Evolutionary conservation across 2,329 filamentous ascomycete genomes (phyloP), one percentile per base, ranked within the genome.

Genomic region (Arthrinium puccinioides): DNA sequence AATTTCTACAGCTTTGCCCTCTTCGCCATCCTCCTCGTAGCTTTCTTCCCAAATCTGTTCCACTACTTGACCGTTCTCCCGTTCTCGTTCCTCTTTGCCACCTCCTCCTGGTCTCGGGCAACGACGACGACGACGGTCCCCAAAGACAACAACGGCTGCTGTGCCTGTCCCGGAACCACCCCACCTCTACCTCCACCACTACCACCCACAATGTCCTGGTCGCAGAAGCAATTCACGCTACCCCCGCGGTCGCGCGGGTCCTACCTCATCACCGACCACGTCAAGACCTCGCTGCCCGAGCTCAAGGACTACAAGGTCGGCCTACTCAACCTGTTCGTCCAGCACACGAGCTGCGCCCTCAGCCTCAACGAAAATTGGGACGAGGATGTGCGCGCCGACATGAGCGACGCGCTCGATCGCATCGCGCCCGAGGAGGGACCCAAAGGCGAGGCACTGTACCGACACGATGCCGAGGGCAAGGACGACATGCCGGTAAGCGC

Each of bases 321-420:
- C 30, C 64, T 94, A 43, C 67, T 97, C 44, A 81, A 95, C 59
- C 72, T 98, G 32, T 98, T 97, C 61, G 74, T 97, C 38, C 90
- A 98, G 65, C 92, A 98, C 65, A 98, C 92, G 5, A 87, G 80
- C 54, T 95, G 88, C 63, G 92, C 85, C 10, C 72, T 98, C 37
- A 86, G 79, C 42, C 67, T 98, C 52, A 98, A 98, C 57, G 92
- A 98, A 73, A 97, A 97, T 66, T 82, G 76, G 62, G 86, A 89
- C 56, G 60, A 61, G 38, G 87, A 89, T 63, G 92, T 98, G n/a
- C 76, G 88, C 41, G 75, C 74, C 27, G 88, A 98, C 62, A 95
- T 97, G 90, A 87, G 79, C 55, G 87, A 96, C 66, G 87, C 90
- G 32, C 69, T 98, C 47, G 90, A 98, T 61, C 73, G 88, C 30